phyloP scores from a whole-genome alignment of 495 filamentous ascomycete species.

The Sporormia fimetaria region DNA sequence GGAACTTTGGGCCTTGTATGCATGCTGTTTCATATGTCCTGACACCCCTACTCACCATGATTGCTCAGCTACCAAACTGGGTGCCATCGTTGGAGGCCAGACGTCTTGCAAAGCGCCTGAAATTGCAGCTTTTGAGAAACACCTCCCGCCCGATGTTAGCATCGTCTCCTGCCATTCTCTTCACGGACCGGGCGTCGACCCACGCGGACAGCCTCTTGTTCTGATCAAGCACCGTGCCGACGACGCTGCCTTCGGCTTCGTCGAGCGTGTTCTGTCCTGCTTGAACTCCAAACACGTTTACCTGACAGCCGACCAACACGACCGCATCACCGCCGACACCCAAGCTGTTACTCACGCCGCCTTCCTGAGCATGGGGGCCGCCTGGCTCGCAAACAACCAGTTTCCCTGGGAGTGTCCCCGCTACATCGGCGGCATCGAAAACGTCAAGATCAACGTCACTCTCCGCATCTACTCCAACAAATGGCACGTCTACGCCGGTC shows the following conservation, averaged over 20 bases:
- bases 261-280: conserved; percentile 68
- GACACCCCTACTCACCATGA: conserved; percentile 28
- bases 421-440: conserved; percentile 94
- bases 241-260: conserved; percentile 60
- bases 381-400: conserved; percentile 84
- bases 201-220: conserved; percentile 76
- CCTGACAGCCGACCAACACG: conserved; percentile 75
- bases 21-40: not conserved
- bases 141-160: conserved; percentile 79
- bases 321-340: conserved; percentile 94
- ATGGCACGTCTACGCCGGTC: conserved; percentile 97
- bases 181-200: conserved; percentile 84
- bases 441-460: conserved; percentile 97
- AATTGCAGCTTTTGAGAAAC: conserved; percentile 80
- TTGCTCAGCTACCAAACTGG: conserved; percentile 70
- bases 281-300: conserved; percentile 74
- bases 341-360: conserved; percentile 97
- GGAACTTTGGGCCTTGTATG: conserved; percentile 83
- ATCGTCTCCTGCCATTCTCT: conserved; percentile 96
- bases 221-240: conserved; percentile 87
- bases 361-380: conserved; percentile 92
- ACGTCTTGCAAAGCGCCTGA: conserved; percentile 98
- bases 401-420: conserved; percentile 92
- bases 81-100: conserved; percentile 91
- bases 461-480: conserved; percentile 95